Conservation (phyloP, 2,329 filamentous ascomycete genomes). For the Taxawa tesnikishii region DNA sequence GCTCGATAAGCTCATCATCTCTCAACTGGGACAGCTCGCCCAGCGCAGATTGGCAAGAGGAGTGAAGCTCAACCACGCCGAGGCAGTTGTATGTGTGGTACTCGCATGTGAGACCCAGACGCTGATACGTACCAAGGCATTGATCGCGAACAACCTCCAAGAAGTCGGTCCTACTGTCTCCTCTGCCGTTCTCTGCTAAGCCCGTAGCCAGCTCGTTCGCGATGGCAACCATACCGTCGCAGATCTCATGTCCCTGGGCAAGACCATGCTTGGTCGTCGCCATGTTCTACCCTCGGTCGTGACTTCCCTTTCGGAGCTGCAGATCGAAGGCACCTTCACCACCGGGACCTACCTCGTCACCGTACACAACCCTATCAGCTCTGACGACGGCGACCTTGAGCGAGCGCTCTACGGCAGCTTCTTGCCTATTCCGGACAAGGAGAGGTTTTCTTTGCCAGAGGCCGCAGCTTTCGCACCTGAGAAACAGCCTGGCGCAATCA, state of each 20-base stretch:
- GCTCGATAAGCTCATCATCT: constrained; percentile 93
- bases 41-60: constrained; percentile 81
- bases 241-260: constrained; percentile 84
- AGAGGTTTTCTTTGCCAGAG: constrained; percentile 50
- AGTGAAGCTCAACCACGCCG: constrained; percentile 77
- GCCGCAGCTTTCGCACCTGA: constrained; percentile 53
- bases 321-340: constrained; percentile 89
- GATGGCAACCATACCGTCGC: constrained; percentile 89
- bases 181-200: constrained; percentile 1
- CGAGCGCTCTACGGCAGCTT: constrained; percentile 86
- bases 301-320: constrained; percentile 67
- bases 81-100: constrained; percentile 55
- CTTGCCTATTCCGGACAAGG: constrained; percentile 60
- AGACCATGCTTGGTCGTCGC: constrained; percentile 83
- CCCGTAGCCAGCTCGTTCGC: constrained; percentile 58
- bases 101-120: constrained; percentile 6
- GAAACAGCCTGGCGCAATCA: constrained; percentile 67
- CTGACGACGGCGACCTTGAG: constrained; percentile 75
- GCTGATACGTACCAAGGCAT: constrained; percentile 41
- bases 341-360: constrained; percentile 89
- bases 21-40: constrained; percentile 75
- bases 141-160: constrained; percentile 81
- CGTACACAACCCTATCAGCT: constrained; percentile 77
- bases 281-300: constrained; percentile 80
- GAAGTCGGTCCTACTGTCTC: constrained; percentile 41